Conservation (phyloP, 192 early-diverging fungal species). For the Linnemannia zychae region DNA sequence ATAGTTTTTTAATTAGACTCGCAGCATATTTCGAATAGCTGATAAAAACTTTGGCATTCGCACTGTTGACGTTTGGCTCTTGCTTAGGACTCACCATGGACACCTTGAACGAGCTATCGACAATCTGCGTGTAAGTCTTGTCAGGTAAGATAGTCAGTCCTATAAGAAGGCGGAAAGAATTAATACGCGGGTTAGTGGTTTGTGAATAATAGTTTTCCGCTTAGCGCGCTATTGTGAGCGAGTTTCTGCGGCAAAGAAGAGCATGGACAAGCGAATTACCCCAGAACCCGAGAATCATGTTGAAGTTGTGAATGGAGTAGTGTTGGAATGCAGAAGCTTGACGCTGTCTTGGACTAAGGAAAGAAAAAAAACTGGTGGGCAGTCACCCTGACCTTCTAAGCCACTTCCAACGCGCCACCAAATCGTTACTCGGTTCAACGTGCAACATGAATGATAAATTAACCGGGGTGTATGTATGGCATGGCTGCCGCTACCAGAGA, state of each 20-base stretch:
- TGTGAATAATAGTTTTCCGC: background rate
- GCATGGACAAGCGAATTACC: conserved; percentile 34
- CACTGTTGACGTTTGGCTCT: background rate
- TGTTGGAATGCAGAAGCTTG: background rate
- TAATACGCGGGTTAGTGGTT: background rate
- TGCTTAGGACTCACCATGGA: conserved; percentile 71
- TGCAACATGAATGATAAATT: no score
- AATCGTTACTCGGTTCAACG: background rate
- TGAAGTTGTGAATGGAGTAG: background rate
- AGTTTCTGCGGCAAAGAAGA: background rate
- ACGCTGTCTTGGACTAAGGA: background rate
- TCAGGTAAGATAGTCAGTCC: conserved; percentile 77
- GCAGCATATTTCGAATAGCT: background rate
- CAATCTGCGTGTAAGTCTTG: conserved; percentile 83
- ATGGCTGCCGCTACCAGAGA: no score
- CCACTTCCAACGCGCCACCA: background rate
- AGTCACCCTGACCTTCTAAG: background rate
- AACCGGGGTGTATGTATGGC: no score
- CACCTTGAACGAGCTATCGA: conserved; percentile 84
- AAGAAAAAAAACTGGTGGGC: background rate
- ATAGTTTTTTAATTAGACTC: background rate
- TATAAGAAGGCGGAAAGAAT: background rate
- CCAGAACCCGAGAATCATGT: conserved; percentile 74
- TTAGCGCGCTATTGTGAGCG: background rate
- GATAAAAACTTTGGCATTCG: no score